phyloP scores from a whole-genome alignment of 805 yeast genomes.

The Sporopachydermia quercuum region DNA sequence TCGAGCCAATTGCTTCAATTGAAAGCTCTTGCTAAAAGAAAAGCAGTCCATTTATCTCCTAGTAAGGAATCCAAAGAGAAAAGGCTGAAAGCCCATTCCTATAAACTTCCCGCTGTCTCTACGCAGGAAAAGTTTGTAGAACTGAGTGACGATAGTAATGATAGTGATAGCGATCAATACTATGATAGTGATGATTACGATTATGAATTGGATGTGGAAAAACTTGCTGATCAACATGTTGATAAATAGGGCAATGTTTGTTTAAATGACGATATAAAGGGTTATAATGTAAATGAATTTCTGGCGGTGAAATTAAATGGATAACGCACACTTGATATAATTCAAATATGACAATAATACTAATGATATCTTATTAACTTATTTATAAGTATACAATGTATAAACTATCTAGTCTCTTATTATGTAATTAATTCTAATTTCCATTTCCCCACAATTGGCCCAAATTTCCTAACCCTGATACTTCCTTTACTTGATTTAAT shows the following conservation, averaged over 20 bases:
- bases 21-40: background rate
- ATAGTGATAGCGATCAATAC: background rate
- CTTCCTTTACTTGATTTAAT: constrained; percentile 11
- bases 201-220: constrained; percentile 9
- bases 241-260: too few relatives aligned
- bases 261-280: too few relatives aligned
- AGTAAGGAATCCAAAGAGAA: background rate
- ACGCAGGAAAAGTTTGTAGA: background rate
- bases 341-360: too few relatives aligned
- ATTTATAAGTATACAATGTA: too few relatives aligned
- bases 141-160: constrained; percentile 1
- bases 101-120: background rate
- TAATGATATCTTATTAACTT: too few relatives aligned
- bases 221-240: too few relatives aligned
- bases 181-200: constrained; percentile 1
- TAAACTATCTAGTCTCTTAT: background rate
- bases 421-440: background rate
- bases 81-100: background rate
- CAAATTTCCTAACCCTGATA: constrained; percentile 2
- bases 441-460: constrained; percentile 1
- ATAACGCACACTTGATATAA: background rate
- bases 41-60: background rate
- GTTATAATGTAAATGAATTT: constrained; percentile 14
- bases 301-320: background rate
- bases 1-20: background rate